These are phyloP conservation scores for Saccharomyces jurei DNA, from an alignment of 805 yeast genomes.

Conservation along the genomic window DNA sequence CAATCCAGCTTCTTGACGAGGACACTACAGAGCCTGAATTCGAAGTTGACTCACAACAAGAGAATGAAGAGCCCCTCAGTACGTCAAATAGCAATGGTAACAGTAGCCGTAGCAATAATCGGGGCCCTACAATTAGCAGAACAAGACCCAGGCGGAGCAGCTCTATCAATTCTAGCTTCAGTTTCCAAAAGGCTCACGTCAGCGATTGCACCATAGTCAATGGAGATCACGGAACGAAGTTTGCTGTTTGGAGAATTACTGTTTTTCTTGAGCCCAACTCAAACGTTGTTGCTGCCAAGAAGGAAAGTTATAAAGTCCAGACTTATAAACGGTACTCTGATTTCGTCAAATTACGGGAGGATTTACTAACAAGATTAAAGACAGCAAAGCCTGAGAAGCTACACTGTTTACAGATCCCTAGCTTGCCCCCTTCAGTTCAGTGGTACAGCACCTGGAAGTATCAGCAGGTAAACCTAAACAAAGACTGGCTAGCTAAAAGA, in stretches of 20 bases:
- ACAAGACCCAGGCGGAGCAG: constrained; percentile 3
- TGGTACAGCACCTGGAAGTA: constrained; percentile 30
- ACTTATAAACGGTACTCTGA: constrained; percentile 60
- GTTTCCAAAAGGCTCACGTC: constrained; percentile 13
- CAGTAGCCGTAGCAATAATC: not conserved
- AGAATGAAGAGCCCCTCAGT: not conserved
- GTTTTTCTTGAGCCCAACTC: constrained; percentile 10
- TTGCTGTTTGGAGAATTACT: constrained; percentile 27
- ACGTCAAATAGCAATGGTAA: not conserved
- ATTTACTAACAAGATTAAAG: constrained; percentile 26
- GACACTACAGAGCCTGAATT: constrained; percentile 4
- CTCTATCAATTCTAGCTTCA: constrained; percentile 9
- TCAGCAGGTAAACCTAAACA: constrained; percentile 30
- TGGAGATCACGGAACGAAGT: constrained; percentile 20
- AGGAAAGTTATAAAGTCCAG: constrained; percentile 25
- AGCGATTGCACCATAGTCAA: constrained; percentile 24
- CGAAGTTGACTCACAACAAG: constrained; percentile 1
- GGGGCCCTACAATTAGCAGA: not conserved
- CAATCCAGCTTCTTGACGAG: constrained; percentile 19
- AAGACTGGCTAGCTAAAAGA: constrained; percentile 44
- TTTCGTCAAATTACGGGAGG: constrained; percentile 40
- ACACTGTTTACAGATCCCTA: constrained; percentile 33
- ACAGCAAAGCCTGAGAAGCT: constrained; percentile 26
- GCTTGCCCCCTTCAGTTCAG: constrained; percentile 43
- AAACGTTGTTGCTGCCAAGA: not conserved